Evolutionary conservation across 1,284 basidiomycete species (phyloP).

Genomic region (Ganoderma sinense): DNA sequence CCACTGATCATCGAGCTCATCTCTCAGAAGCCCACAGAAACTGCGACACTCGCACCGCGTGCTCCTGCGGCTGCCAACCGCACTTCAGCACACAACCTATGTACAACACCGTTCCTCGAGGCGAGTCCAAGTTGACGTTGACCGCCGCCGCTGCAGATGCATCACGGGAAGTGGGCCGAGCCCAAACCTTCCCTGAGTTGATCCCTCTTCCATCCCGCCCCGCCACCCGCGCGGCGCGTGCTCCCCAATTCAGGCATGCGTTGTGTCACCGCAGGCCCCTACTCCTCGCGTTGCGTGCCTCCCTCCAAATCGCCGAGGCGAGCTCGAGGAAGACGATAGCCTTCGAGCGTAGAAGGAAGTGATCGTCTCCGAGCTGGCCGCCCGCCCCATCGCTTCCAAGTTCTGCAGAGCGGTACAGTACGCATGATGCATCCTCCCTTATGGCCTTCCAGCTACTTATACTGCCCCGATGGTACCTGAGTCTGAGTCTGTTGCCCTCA

Average conservation of each 20-base stretch:
- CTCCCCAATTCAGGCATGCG: neutral
- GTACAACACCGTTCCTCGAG: no score
- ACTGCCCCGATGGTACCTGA: no score
- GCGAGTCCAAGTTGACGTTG: no score
- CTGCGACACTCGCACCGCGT: neutral
- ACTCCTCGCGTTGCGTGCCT: neutral
- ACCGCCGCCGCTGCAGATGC: neutral
- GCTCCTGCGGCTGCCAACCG: neutral
- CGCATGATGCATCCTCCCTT: no score
- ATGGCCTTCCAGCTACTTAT: no score
- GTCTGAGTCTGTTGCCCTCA: no score
- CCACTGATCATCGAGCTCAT: neutral
- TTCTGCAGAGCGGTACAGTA: neutral
- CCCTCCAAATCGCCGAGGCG: neutral
- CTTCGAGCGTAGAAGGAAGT: neutral
- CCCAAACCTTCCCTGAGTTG: neutral
- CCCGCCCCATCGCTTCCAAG: neutral
- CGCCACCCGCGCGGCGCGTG: neutral
- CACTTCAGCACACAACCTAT: neutral
- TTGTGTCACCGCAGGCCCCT: neutral
- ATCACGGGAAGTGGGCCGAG: neutral
- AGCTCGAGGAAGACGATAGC: neutral
- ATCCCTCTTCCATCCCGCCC: neutral
- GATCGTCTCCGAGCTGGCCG: neutral
- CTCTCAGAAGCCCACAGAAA: neutral